Evolutionary conservation across 257 asterid genomes (phyloP), one percentile per base, ranked within the genome.

Genomic region (Solanum pennellii): DNA sequence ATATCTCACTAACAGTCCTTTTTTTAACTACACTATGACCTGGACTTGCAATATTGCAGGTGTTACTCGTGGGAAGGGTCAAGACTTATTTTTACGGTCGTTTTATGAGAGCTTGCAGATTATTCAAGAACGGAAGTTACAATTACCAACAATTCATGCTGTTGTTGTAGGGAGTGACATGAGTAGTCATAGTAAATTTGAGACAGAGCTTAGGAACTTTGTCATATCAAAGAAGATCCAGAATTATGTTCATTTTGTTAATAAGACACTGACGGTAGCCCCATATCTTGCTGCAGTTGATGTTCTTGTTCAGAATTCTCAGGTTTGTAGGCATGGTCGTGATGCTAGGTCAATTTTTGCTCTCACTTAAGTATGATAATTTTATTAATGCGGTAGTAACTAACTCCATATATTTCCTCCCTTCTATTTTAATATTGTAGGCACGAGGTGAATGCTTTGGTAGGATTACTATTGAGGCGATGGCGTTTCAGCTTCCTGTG

Each of bases 381-480:
- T 13, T 37, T 84, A 25, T 62, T 60, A 23, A 72, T 84, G 49
- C 16, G 1, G 37, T 39, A 23, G 41, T 62, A 84, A 75, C 39
- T 5, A 15, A 59, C 77, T 37, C 14, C 87, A 59, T 62, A n/a
- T 75, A 52, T 84, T n/a, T 71, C 25, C 59, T 49, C 35, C 29
- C 25, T 39, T 60, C 74, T 83, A 41, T 86, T 60, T 77, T 65
- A 56, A 71, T 59, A 12, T 59, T 89, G 89, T 85, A 97, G 99
- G 98, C 94, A 42, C 96, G 99, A 47, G 99, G 98, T 83, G 99
- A 97, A 89, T 95, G 99, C 89, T 97, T 97, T 89, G 99, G 99
- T 86, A 94, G 99, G 93, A 97, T 97, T 84, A 97, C 98, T 39
- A 97, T 97, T 90, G 99, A 97, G 93, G 99, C 99, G 82, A 97